A percentile compares a stretch with the other conserved stretches of the same genome.
Evolutionary conservation across 2,329 filamentous ascomycete species (phyloP).

Genomic region (Lachnellula cervina): DNA sequence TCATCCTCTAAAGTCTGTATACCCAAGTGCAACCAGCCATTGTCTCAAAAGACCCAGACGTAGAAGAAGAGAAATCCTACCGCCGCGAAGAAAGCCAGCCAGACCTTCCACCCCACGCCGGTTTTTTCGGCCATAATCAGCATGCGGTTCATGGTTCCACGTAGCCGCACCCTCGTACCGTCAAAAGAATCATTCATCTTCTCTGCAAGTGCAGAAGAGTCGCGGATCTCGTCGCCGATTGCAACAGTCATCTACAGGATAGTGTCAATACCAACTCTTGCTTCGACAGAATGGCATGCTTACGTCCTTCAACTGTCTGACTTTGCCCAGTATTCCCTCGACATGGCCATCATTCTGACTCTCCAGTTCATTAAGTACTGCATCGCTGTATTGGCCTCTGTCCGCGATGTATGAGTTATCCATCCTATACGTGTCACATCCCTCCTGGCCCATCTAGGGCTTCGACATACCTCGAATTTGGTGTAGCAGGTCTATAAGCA

Average conservation of each 20-base stretch:
- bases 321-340: constrained; percentile 85
- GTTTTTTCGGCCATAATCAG: constrained; percentile 89
- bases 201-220: constrained; percentile 80
- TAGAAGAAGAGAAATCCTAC: constrained; percentile 83
- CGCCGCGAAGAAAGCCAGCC: constrained; percentile 81
- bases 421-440: not conserved
- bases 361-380: constrained; percentile 88
- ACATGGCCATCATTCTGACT: constrained; percentile 91
- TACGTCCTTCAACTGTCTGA: constrained; percentile 84
- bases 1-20: not conserved
- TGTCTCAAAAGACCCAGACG: constrained; percentile 75
- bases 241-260: constrained; percentile 70
- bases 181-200: constrained; percentile 97
- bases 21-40: not conserved
- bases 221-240: constrained; percentile 92
- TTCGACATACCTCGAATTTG: constrained; percentile 57
- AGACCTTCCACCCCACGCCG: constrained; percentile 93
- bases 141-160: constrained; percentile 97
- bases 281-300: constrained; percentile 33
- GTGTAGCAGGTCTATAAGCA: constrained; percentile 63
- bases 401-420: constrained; percentile 5
- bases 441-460: not conserved
- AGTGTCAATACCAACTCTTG: not conserved
- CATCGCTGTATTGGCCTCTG: constrained; percentile 87
- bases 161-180: constrained; percentile 70